These are phyloP conservation scores for Chalciporus piperatus DNA, from an alignment of 768 basidiomycete genomes.

Conservation along the genomic window DNA sequence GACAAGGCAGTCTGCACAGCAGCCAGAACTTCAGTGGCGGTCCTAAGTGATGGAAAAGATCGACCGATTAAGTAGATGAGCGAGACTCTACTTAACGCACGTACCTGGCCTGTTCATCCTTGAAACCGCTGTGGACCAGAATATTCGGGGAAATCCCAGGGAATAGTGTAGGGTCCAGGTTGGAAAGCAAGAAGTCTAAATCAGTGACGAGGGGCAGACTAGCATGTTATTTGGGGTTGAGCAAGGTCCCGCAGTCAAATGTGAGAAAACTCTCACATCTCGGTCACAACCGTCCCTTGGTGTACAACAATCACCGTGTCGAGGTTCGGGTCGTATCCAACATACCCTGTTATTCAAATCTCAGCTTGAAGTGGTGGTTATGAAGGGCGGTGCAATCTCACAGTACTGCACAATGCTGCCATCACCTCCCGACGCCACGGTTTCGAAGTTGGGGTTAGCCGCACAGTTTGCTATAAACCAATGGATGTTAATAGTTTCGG, in stretches of 20 bases:
- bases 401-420: neutral
- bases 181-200: slow-evolving; percentile 33
- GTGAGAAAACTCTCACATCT: slow-evolving; percentile 13
- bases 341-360: slow-evolving; percentile 34
- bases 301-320: slow-evolving; percentile 30
- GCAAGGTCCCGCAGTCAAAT: neutral
- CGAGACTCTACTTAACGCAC: slow-evolving; percentile 5
- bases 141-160: slow-evolving; percentile 45
- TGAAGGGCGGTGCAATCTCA: neutral
- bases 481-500: no score
- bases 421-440: neutral
- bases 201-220: neutral
- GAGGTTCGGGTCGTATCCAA: slow-evolving; percentile 40
- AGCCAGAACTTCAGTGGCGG: slow-evolving; percentile 40
- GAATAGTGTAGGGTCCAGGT: slow-evolving; percentile 43
- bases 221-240: neutral
- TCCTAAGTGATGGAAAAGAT: slow-evolving; percentile 20
- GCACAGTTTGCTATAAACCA: neutral
- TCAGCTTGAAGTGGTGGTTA: neutral
- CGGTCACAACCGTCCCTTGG: slow-evolving; percentile 22
- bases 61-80: neutral
- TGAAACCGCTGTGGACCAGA: slow-evolving; percentile 48
- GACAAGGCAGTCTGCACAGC: slow-evolving; percentile 45
- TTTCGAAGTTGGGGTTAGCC: neutral
- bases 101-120: slow-evolving; percentile 42